Evolutionary conservation across 2,329 filamentous ascomycete species (phyloP).

Genomic region (Hirsutella rhossiliensis): DNA sequence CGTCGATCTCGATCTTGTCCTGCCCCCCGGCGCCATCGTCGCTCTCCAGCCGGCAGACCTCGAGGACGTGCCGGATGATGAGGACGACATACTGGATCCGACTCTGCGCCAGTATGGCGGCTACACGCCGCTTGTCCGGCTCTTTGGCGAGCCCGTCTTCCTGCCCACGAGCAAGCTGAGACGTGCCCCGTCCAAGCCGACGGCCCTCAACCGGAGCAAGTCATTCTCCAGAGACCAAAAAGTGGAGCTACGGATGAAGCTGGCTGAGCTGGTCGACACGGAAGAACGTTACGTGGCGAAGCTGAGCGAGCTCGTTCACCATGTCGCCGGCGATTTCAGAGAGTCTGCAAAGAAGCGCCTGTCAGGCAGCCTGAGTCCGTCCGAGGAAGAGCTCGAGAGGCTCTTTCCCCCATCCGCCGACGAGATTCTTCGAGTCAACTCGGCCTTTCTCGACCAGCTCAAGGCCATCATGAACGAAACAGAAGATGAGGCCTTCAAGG

Average conservation of each 20-base stretch:
- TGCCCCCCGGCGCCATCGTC: slow-evolving; percentile 68
- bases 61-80: slow-evolving; percentile 46
- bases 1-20: slow-evolving; percentile 75
- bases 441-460: slow-evolving; percentile 66
- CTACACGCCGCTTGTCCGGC: slow-evolving; percentile 64
- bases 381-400: slow-evolving; percentile 57
- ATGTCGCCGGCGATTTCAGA: slow-evolving; percentile 70
- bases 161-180: slow-evolving; percentile 75
- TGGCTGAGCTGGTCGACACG: slow-evolving; percentile 83
- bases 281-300: slow-evolving; percentile 91
- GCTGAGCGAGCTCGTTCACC: slow-evolving; percentile 68
- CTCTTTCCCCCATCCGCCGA: slow-evolving; percentile 76
- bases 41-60: slow-evolving; percentile 47
- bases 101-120: slow-evolving; percentile 59
- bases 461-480: slow-evolving; percentile 69
- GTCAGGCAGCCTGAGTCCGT: slow-evolving; percentile 55
- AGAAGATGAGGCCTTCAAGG: slow-evolving; percentile 65
- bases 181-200: slow-evolving; percentile 78
- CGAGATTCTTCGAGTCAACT: slow-evolving; percentile 70
- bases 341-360: slow-evolving; percentile 49
- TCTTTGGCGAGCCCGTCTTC: slow-evolving; percentile 76
- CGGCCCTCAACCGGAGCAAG: slow-evolving; percentile 63
- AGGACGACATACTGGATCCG: slow-evolving; percentile 54
- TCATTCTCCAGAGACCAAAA: slow-evolving; percentile 75
- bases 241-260: slow-evolving; percentile 71